phyloP scores from a whole-genome alignment of 2,329 filamentous ascomycete genomes.

The Microdochium nivale region DNA sequence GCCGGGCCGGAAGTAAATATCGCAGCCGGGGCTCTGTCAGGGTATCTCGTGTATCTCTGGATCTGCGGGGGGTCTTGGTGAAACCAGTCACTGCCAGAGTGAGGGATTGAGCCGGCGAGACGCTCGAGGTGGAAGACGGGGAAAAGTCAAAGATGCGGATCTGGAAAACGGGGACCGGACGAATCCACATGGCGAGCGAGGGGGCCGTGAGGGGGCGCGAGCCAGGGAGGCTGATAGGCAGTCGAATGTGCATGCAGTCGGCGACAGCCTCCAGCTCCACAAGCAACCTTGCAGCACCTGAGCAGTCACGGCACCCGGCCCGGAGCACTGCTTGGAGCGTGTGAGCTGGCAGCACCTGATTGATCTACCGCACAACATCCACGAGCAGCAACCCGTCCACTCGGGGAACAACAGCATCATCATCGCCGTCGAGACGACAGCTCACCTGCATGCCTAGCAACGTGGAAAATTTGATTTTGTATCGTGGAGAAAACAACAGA shows the following conservation, averaged over 20 bases:
- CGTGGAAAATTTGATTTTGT: too few species aligned
- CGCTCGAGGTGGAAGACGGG: background rate
- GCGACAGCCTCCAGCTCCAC: too few species aligned
- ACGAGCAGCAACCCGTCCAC: background rate
- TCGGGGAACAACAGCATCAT: too few species aligned
- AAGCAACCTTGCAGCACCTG: too few species aligned
- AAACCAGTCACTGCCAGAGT: constrained; percentile 1
- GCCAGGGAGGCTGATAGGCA: too few species aligned
- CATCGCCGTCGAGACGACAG: too few species aligned
- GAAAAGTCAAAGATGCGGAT: background rate
- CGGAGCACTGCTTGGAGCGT: background rate
- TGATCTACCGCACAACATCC: background rate
- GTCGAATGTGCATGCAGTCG: background rate
- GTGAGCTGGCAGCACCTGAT: background rate
- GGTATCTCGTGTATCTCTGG: background rate
- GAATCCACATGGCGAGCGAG: constrained; percentile 1
- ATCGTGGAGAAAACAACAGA: too few species aligned
- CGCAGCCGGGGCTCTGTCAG: background rate
- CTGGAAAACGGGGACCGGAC: background rate
- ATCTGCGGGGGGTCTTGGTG: too few species aligned
- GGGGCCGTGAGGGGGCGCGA: too few species aligned
- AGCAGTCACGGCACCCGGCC: too few species aligned
- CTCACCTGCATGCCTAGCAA: too few species aligned
- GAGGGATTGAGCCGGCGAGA: background rate
- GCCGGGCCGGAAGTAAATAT: background rate